These are phyloP conservation scores for Exophiala sideris DNA, from an alignment of 2,329 filamentous ascomycete genomes.

Conservation along the genomic window DNA sequence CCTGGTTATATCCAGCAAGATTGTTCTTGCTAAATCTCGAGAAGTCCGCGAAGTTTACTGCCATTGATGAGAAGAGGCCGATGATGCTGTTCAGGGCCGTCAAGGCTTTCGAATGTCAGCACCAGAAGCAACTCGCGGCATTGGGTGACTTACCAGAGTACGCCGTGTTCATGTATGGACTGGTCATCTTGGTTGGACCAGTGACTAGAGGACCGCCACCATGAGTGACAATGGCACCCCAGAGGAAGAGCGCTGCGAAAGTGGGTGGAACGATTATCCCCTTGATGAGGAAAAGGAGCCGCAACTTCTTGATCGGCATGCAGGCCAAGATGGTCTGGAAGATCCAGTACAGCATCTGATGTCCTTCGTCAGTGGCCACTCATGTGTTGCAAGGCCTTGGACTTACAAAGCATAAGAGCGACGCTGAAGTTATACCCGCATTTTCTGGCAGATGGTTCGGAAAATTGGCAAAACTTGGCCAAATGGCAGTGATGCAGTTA, in stretches of 20 bases:
- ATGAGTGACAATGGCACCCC: conserved; percentile 43
- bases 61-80: conserved; percentile 49
- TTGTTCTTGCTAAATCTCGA: conserved; percentile 43
- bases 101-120: conserved; percentile 28
- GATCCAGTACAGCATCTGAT: conserved; percentile 49
- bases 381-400: too few species aligned
- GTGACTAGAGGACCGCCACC: conserved; percentile 42
- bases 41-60: conserved; percentile 51
- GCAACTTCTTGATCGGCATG: conserved; percentile 45
- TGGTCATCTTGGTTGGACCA: conserved; percentile 36
- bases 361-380: too few species aligned
- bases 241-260: conserved; percentile 44
- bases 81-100: conserved; percentile 48
- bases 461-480: conserved; percentile 45
- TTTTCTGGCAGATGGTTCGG: conserved; percentile 36
- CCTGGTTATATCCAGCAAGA: conserved; percentile 43
- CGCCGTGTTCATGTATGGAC: conserved; percentile 42
- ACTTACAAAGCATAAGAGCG: conserved; percentile 47
- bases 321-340: conserved; percentile 44
- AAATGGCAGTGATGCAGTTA: conserved; percentile 45
- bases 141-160: conserved; percentile 40
- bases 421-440: conserved; percentile 37
- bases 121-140: too few species aligned
- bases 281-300: conserved; percentile 45
- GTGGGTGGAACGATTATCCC: conserved; percentile 43